Base-by-base conservation (phyloP, 257 asterid genomes). In the Penstemon barbatus region DNA sequence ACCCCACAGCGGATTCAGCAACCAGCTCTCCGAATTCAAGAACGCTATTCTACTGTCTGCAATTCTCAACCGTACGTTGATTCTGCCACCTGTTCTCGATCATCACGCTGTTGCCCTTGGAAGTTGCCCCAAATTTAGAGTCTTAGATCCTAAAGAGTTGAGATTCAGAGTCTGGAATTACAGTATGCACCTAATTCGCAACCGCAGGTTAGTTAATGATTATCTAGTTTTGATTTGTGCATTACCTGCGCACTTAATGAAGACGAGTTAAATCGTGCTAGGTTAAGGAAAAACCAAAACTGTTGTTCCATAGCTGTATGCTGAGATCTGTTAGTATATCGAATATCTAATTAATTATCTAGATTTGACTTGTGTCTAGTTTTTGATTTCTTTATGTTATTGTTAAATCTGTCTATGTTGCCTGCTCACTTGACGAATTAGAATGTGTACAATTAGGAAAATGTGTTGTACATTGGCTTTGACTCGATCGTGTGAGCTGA, bases 1-100 rank as follows among this genome's bases (percentile, higher is more conserved):
- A 19, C 97, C 97, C 15, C 98, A 90, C 82, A 93, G 97, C 68
- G 98, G 98, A 38, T 90, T 93, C 83, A 88, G 97, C 85, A 93
- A 93, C 75, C 98, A 93, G 83, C 82, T 93, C 63, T 78, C 87
- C 18, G 98, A 90, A 79, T 88, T 90, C 82, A 90, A 86, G 79
- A 93, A 90, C 72, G 94, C 92, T 0, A 12, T 90, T 49, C 49
- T 88, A 38, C 81, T 93, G 85, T 90, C 98, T 6, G 81, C 85
- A 33, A 84, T 92, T 61, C 79, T 92, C n/a, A 87, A 87, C 62
- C 89, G 98, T 61, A 89, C 97, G 44, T 69, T 92, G 62, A 70
- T 92, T 69, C 89, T 92, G 25, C 98, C 97, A 1, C 97, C 98
- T 8, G 70, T 90, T 69, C 87, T 93, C 5, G 98, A 90, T 84